Evolutionary conservation across 2,329 filamentous ascomycete genomes (phyloP).

Genomic region (Chaetomiaceae sp.): DNA sequence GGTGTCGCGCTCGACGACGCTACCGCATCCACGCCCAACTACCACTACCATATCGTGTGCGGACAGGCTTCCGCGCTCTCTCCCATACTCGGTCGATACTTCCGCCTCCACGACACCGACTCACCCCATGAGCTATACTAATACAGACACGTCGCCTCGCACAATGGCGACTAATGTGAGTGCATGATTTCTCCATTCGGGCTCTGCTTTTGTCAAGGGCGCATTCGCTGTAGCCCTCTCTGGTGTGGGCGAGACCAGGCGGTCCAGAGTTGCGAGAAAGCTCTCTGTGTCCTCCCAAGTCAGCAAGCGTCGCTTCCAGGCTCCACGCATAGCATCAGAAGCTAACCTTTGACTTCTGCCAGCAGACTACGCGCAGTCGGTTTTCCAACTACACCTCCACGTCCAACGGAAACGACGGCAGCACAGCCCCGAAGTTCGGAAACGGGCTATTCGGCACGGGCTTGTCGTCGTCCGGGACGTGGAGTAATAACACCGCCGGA

Average conservation of each 20-base stretch:
- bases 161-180: constrained; percentile 10
- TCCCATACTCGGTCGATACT: not conserved
- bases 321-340: not conserved
- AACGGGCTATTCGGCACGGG: constrained; percentile 33
- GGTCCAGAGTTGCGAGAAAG: no score
- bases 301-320: not conserved
- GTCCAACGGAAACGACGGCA: constrained; percentile 32
- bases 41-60: constrained; percentile 1
- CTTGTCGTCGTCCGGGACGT: constrained; percentile 43
- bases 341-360: not conserved
- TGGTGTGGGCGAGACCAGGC: no score
- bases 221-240: no score
- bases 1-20: constrained; percentile 1
- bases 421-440: constrained; percentile 36
- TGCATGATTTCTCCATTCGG: constrained; percentile 1
- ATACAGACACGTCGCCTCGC: not conserved
- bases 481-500: constrained; percentile 44
- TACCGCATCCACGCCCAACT: not conserved
- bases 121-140: not conserved
- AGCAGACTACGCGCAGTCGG: constrained; percentile 35
- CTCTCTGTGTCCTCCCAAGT: no score
- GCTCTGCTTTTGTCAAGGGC: constrained; percentile 11
- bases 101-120: no score
- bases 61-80: constrained; percentile 8
- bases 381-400: constrained; percentile 33